phyloP scores from a whole-genome alignment of 1,284 basidiomycete genomes.

The Rhizopogon parksii region DNA sequence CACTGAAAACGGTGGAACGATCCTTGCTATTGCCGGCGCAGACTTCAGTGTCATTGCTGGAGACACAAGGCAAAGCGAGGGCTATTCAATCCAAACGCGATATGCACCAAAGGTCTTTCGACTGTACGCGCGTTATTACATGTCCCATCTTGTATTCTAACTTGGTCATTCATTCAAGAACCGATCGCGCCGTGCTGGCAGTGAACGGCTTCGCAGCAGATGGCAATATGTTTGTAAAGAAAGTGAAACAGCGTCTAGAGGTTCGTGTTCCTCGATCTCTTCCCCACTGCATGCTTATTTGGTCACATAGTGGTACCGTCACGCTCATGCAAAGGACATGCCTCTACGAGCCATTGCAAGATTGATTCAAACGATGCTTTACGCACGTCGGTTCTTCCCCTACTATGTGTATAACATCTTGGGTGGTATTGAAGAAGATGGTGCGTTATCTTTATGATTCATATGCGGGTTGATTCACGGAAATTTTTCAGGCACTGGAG shows the following conservation, averaged over 20 bases:
- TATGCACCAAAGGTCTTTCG: constrained; percentile 90
- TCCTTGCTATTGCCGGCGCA: constrained; percentile 87
- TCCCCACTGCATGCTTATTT: constrained; percentile 10
- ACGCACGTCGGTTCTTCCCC: constrained; percentile 90
- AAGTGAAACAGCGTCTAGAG: constrained; percentile 88
- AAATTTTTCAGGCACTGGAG: constrained; percentile 65
- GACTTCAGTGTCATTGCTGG: constrained; percentile 92
- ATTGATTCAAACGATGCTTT: constrained; percentile 94
- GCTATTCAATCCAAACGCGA: constrained; percentile 91
- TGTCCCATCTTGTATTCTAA: constrained; percentile 7
- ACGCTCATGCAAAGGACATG: constrained; percentile 93
- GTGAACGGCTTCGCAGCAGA: constrained; percentile 95
- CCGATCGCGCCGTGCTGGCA: constrained; percentile 87
- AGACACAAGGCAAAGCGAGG: constrained; percentile 91
- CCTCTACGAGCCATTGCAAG: constrained; percentile 86
- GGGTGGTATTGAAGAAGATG: constrained; percentile 90
- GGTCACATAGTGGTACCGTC: constrained; percentile 79
- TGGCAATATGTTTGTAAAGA: constrained; percentile 93
- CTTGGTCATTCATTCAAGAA: constrained; percentile 41
- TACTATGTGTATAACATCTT: constrained; percentile 96
- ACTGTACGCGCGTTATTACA: constrained; percentile 46
- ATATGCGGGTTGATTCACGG: constrained; percentile 8
- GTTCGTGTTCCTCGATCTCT: constrained; percentile 36
- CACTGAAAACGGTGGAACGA: constrained; percentile 87
- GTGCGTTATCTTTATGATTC: constrained; percentile 40